Evolutionary conservation across 2,329 filamentous ascomycete genomes (phyloP).

Genomic region (Ophiobolus disseminans): DNA sequence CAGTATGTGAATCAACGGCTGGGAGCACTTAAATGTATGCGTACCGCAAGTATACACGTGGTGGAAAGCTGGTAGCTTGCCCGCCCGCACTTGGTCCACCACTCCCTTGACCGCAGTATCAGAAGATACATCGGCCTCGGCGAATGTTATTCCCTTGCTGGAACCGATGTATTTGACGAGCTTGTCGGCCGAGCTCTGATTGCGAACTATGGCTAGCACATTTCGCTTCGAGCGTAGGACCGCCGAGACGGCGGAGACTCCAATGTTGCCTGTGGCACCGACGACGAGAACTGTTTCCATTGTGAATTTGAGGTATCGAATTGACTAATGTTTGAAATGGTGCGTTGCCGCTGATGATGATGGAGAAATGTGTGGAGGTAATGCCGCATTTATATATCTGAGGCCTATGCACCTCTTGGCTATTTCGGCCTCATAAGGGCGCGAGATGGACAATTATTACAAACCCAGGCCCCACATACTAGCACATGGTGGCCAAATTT

Average conservation of each 20-base stretch:
- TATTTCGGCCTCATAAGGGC: too few relatives aligned
- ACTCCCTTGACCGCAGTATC: slow-evolving; percentile 7
- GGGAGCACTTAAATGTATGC: too few relatives aligned
- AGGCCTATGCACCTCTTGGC: too few relatives aligned
- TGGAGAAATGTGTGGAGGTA: too few relatives aligned
- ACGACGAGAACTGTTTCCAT: background rate
- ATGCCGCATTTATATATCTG: too few relatives aligned
- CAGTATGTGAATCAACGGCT: too few relatives aligned
- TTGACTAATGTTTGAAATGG: too few relatives aligned
- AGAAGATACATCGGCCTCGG: slow-evolving; percentile 7
- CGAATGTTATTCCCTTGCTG: slow-evolving; percentile 9
- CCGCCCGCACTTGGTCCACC: slow-evolving; percentile 11
- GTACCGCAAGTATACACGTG: slow-evolving; percentile 14
- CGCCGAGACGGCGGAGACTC: slow-evolving; percentile 9
- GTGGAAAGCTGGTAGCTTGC: slow-evolving; percentile 12
- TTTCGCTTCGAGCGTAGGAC: slow-evolving; percentile 12
- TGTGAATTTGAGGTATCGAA: background rate
- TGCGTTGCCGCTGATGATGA: too few relatives aligned
- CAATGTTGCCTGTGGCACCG: slow-evolving; percentile 9
- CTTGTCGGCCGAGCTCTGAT: slow-evolving; percentile 15
- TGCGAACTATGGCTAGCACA: slow-evolving; percentile 16
- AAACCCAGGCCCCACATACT: too few relatives aligned
- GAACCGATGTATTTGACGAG: slow-evolving; percentile 7
- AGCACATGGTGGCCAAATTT: too few relatives aligned
- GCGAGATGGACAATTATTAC: too few relatives aligned